Base-by-base conservation (phyloP, 1,284 basidiomycete species). In the Anthracocystis panici-leucophaei region DNA sequence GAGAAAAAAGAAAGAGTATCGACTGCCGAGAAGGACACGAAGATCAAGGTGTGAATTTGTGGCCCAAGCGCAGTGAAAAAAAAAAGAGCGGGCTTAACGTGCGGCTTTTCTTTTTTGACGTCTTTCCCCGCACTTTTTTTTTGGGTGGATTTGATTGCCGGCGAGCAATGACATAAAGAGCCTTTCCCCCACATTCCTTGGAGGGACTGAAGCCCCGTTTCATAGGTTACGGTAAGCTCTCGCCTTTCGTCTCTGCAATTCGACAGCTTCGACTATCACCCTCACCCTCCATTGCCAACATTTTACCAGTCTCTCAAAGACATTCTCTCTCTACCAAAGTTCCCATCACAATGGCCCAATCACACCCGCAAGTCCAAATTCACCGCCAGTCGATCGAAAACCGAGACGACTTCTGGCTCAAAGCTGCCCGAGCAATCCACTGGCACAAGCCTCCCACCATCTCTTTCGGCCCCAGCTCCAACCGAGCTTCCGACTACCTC, bases 401-500 rank as follows among this genome's bases (percentile, higher is more conserved):
- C 53, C 68, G 53, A 21, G 72, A 81, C 44, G 65, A 53, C 29
- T 81, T 81, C 44, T 81, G 79, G 79, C 65, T 79, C 44, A 51
- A 56, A 38, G 79, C 79, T n/a, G 64, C 79, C 5, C 60, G 58
- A 8, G 33, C 57, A 6, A 72, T 80, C n/a, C 75, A 77, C 44
- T 81, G 79, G 79, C 77, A 79, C 68, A 67, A 73, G 46, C 68
- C 65, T 8, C 79, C 78, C 33, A 63, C 65, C 12, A 53, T 64
- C 14, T 71, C 79, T 9, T 79, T 62, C 46, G 79, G 79, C 12
- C 70, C 41, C 12, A 61, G 61, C n/a, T 52, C 55, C 44, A 70
- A 72, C 57, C 41, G 25, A 12, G 29, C 52, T 29, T 65, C 61
- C 1, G 21, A 45, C 20, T 68, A 74, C 46, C 60, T 71, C 16